Evolutionary conservation across 345 rosid species (phyloP).

Genomic region (Hirschfeldia incana): DNA sequence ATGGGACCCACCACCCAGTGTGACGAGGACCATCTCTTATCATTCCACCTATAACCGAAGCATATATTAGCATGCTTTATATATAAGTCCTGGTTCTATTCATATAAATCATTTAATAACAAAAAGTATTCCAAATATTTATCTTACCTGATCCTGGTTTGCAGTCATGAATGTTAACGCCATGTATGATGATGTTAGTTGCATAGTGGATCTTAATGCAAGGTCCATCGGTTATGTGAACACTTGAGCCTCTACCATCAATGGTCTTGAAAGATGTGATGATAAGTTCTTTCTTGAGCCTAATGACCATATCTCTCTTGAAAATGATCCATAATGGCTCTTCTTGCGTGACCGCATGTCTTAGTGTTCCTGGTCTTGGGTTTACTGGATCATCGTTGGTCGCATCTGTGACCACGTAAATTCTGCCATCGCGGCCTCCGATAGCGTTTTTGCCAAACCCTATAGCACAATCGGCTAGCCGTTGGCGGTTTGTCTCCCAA

Average conservation of each 20-base stretch:
- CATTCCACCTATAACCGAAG: slow-evolving; percentile 31
- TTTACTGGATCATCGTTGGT: slow-evolving; percentile 54
- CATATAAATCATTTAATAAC: not conserved
- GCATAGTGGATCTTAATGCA: slow-evolving; percentile 67
- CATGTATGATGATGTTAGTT: slow-evolving; percentile 72
- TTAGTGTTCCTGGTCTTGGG: slow-evolving; percentile 70
- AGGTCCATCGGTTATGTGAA: slow-evolving; percentile 72
- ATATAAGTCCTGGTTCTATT: not conserved
- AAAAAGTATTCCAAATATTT: not conserved
- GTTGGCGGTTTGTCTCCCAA: slow-evolving; percentile 68
- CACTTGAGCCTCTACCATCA: slow-evolving; percentile 80
- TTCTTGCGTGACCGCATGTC: slow-evolving; percentile 71
- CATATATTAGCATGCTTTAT: not conserved
- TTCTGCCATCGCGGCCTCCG: slow-evolving; percentile 63
- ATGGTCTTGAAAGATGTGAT: slow-evolving; percentile 73
- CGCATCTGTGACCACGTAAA: slow-evolving; percentile 64
- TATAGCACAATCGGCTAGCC: slow-evolving; percentile 70
- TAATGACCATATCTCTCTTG: slow-evolving; percentile 72
- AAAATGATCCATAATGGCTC: slow-evolving; percentile 80
- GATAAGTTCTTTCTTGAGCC: slow-evolving; percentile 58
- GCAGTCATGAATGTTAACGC: slow-evolving; percentile 73
- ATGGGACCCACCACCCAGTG: slow-evolving; percentile 53
- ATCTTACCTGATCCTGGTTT: slow-evolving; percentile 42
- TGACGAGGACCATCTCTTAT: slow-evolving; percentile 61
- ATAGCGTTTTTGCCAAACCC: slow-evolving; percentile 76